Conservation (phyloP, 78 protist genomes). For the Bodo saltans region DNA sequence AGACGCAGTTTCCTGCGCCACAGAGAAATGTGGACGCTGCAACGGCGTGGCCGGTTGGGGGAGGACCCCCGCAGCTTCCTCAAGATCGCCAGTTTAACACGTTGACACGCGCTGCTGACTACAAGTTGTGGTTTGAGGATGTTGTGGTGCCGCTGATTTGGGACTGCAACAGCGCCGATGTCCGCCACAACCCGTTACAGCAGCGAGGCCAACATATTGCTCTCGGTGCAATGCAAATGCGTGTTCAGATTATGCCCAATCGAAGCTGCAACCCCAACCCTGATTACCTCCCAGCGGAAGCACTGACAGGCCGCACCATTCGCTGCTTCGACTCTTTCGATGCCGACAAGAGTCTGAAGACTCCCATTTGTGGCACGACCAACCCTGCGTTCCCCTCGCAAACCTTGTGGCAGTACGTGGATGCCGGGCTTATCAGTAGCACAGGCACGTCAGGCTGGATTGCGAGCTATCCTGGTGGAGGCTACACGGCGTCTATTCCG, state of each 20-base stretch:
- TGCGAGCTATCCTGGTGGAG: not conserved
- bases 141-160: conserved; percentile 12
- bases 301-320: not conserved
- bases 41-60: not conserved
- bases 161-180: not conserved
- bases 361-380: not conserved
- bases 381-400: not conserved
- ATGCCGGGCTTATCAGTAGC: no score
- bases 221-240: conserved; percentile 7
- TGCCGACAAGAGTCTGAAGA: not conserved
- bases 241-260: not conserved
- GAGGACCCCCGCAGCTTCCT: not conserved
- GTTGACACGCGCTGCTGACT: not conserved
- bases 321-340: not conserved
- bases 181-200: not conserved
- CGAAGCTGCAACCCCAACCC: not conserved
- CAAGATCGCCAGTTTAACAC: not conserved
- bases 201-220: not conserved
- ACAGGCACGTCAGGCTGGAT: not conserved
- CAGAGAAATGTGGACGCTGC: not conserved
- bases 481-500: not conserved
- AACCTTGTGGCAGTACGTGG: not conserved
- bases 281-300: not conserved
- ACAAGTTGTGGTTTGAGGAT: not conserved
- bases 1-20: not conserved